Evolutionary conservation across 2,329 filamentous ascomycete genomes (phyloP), one percentile per base, ranked within the genome.

Genomic region (Colletotrichum spaethianum): DNA sequence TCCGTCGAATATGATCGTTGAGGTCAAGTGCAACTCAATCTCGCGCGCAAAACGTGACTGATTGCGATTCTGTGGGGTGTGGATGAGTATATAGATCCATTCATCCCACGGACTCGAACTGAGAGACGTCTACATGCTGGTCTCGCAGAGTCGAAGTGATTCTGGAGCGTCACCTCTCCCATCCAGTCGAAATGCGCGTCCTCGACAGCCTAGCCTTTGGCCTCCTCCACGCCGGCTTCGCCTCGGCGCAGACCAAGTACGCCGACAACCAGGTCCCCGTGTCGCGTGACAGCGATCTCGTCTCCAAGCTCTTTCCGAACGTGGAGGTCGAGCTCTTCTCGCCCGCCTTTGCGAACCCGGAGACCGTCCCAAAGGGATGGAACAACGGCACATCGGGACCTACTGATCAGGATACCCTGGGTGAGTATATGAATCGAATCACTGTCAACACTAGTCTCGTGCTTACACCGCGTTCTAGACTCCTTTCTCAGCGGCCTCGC

Each of bases 301-400:
- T 67, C 18, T 62, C 57, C 36, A 7, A 7, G 20, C 57, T 67
- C 33, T 67, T 67, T 6, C 65, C 65, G 5, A 56, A 62, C 9
- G 56, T 46, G 23, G 65, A 62, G n/a, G 5, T 79, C 2, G 50
- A 79, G 18, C 71, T 80, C 0, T 63, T 73, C n/a, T 79, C 78
- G 0, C 78, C 78, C 1, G 74, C 78, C 1, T 80, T 80, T 16
- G 50, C 52, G 12, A 57, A 75, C 4, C 67, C 73, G 0, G 69
- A 75, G 12, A 74, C 74, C 1, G 57, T 80, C 2, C 76, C 78
- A 0, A 66, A 63, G 0, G 71, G 72, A 0, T 80, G 77, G 26
- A 40, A 63, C 0, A 78, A 78, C 52, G 78, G 78, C 18, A 79
- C 77, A 0, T 74, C 69, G 14, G 78, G 78, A 1, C 78, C 78